Evolutionary conservation across 2,329 filamentous ascomycete genomes (phyloP), one percentile per base, ranked within the genome.

Genomic region (Tolypocladium inflatum): DNA sequence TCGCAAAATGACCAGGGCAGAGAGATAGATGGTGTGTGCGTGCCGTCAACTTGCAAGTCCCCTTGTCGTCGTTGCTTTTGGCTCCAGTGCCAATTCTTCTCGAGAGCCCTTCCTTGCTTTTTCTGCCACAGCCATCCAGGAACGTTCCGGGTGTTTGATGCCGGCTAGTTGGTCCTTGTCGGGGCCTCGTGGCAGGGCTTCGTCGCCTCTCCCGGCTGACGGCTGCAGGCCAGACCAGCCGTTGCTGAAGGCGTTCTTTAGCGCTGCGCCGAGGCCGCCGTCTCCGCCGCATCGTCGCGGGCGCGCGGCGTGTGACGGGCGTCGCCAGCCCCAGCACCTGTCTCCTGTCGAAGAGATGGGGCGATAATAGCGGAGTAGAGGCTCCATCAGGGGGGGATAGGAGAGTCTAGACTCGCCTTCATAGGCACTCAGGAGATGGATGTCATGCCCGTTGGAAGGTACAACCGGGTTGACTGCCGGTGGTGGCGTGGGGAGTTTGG

Each of bases 181-280:
- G 9, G 30, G 48, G 10, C 53, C 53, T 55, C 38, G 53, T 55
- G 38, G 53, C 53, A 56, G 55, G 55, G 41, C 37, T 17, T 45
- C 26, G 26, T 51, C 30, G 48, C 48, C 30, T 35, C 17, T 35
- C 10, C 19, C 48, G 30, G 21, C 45, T 33, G 38, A 33, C 39
- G 30, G 42, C 26, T 41, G 41, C 52, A 48, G 37, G 38, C 56
- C 52, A 50, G 50, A 33, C 60, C 54, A 56, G 42, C 55, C 39
- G 52, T 56, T 57, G 48, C 39, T 26, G 52, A 50, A 55, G 55
- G 57, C 57, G 50, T 56, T 56, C 57, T 56, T 55, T 56, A 56
- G 57, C 45, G 38, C 33, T 42, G 35, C 53, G 53, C 53, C 53
- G 53, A 55, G 52, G 37, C 52, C 52, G 39, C 35, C 35, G 52